A percentile compares a stretch with the other conserved stretches of the same genome.
Evolutionary conservation across 2,329 filamentous ascomycete species (phyloP).

Genomic region (Simplicillium aogashimaense): DNA sequence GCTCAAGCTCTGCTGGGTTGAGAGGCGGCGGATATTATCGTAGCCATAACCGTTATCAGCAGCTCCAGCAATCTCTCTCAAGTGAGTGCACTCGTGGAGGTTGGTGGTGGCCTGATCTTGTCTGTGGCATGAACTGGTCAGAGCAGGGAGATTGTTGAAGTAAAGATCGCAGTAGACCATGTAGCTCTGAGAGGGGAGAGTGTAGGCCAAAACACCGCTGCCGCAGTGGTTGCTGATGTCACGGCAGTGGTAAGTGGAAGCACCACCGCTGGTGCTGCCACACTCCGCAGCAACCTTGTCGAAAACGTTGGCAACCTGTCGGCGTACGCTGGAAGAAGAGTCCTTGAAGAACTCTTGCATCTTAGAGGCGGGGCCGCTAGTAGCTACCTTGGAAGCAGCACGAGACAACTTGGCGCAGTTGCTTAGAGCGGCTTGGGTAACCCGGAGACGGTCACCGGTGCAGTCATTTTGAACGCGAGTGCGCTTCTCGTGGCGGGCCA

Average conservation of each 20-base stretch:
- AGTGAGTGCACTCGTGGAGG: slow-evolving; percentile 52
- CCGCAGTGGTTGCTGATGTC: slow-evolving; percentile 45
- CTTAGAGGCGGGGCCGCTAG: slow-evolving; percentile 33
- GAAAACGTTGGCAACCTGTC: slow-evolving; percentile 38
- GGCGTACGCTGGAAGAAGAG: slow-evolving; percentile 27
- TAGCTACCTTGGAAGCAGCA: slow-evolving; percentile 22
- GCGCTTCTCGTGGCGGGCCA: slow-evolving; percentile 35
- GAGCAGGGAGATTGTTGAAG: slow-evolving; percentile 42
- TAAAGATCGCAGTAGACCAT: slow-evolving; percentile 54
- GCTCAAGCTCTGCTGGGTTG: slow-evolving; percentile 6
- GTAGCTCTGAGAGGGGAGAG: slow-evolving; percentile 39
- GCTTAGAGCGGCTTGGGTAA: slow-evolving; percentile 32
- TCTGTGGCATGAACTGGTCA: slow-evolving; percentile 43
- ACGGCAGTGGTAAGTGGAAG: slow-evolving; percentile 46
- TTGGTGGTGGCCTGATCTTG: slow-evolving; percentile 58
- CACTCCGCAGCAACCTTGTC: slow-evolving; percentile 45
- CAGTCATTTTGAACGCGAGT: slow-evolving; percentile 39
- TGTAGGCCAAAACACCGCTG: slow-evolving; percentile 48
- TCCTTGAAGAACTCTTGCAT: slow-evolving; percentile 51
- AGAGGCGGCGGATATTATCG: slow-evolving; percentile 5
- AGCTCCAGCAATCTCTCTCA: slow-evolving; percentile 43
- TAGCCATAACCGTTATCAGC: slow-evolving; percentile 10
- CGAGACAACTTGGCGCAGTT: slow-evolving; percentile 41
- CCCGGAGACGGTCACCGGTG: slow-evolving; percentile 28
- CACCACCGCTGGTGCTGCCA: slow-evolving; percentile 33